phyloP scores from a whole-genome alignment of 2,329 filamentous ascomycete species.

The Fusarium solani-melongenae region DNA sequence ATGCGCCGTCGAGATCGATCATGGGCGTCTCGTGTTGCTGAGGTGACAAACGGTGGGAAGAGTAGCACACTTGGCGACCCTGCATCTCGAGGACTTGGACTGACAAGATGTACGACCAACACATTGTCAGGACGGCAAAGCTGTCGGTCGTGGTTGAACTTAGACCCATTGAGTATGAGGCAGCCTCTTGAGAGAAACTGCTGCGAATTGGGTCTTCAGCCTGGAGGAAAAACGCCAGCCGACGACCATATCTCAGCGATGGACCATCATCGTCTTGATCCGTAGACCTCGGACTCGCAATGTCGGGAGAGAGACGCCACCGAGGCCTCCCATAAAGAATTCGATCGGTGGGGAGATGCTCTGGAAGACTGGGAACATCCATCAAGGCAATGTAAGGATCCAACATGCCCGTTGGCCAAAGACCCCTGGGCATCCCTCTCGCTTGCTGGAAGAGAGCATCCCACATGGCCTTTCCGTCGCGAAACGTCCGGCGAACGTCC shows the following conservation, averaged over 20 bases:
- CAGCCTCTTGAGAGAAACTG: neutral
- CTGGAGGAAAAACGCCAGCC: neutral
- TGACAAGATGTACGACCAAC: conserved; percentile 2
- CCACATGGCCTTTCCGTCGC: neutral
- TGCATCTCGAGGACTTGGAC: conserved; percentile 3
- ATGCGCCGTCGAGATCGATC: neutral
- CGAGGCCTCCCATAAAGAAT: neutral
- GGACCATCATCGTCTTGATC: neutral
- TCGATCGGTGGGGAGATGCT: neutral
- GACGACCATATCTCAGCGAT: neutral
- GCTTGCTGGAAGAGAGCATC: neutral
- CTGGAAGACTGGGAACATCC: neutral
- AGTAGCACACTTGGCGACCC: neutral
- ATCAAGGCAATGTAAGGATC: neutral
- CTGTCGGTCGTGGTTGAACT: neutral
- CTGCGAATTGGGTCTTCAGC: neutral
- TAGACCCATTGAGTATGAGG: neutral
- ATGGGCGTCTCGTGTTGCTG: neutral
- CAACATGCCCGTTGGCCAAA: neutral
- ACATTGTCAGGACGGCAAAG: conserved; percentile 1
- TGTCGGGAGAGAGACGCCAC: neutral
- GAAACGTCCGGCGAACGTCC: neutral
- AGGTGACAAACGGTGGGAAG: neutral
- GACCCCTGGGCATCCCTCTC: neutral
- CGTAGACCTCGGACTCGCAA: neutral